phyloP scores from a whole-genome alignment of 2,329 filamentous ascomycete species.

The Colletotrichum sp. region DNA sequence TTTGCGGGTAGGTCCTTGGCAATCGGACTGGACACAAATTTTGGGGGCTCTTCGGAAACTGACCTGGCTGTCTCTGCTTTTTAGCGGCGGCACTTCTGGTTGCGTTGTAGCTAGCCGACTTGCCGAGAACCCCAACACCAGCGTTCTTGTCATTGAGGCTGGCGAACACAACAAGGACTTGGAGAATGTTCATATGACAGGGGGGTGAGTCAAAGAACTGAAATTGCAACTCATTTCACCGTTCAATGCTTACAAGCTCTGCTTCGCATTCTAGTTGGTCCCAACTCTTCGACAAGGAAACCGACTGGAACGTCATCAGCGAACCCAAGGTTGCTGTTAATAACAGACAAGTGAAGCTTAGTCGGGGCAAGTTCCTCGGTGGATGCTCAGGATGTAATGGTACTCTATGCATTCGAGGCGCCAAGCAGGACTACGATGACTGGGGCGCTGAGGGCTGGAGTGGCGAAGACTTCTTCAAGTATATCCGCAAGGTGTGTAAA shows the following conservation, averaged over 20 bases:
- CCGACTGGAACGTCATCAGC: slow-evolving; percentile 56
- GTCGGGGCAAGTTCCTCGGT: slow-evolving; percentile 53
- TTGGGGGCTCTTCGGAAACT: not conserved
- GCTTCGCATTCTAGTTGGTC: not conserved
- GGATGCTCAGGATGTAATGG: slow-evolving; percentile 56
- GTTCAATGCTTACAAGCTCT: not conserved
- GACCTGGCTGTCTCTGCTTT: not conserved
- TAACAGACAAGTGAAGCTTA: slow-evolving; percentile 49
- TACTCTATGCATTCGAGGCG: slow-evolving; percentile 53
- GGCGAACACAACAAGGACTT: slow-evolving; percentile 45
- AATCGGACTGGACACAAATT: not conserved
- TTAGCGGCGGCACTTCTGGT: slow-evolving; percentile 38
- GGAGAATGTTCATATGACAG: slow-evolving; percentile 56
- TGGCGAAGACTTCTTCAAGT: slow-evolving; percentile 60
- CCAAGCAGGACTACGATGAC: slow-evolving; percentile 56
- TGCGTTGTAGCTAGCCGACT: slow-evolving; percentile 42
- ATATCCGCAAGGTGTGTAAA: slow-evolving; percentile 55
- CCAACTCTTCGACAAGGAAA: slow-evolving; percentile 40
- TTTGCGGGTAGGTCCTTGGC: slow-evolving; percentile 5
- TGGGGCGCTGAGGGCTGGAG: slow-evolving; percentile 61
- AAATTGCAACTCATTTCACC: slow-evolving; percentile 22
- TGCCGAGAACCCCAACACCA: slow-evolving; percentile 34
- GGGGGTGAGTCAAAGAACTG: slow-evolving; percentile 49
- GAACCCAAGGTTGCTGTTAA: slow-evolving; percentile 43
- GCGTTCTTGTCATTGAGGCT: slow-evolving; percentile 41